Evolutionary conservation across 225 moss, liverwort and hornwort species (phyloP), one percentile per base, ranked within the genome.

Genomic region (Asterella californica): DNA sequence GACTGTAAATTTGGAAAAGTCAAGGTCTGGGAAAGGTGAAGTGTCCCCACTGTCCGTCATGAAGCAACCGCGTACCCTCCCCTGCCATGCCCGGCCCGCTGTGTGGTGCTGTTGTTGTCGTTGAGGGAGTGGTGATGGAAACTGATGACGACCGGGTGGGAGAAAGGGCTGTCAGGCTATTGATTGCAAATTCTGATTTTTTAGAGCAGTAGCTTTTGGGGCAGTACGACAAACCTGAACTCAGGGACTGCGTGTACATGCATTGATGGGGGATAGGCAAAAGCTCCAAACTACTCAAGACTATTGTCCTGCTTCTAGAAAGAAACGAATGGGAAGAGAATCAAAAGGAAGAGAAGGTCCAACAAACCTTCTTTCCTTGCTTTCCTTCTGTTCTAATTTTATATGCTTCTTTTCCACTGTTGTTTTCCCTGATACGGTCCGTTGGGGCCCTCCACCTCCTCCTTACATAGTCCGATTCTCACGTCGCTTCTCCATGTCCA

Each of bases 401-500:
- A 67, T 32, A 9, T 62, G 25, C 12, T 14, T 34, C 30, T 67
- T 67, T 32, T 18, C 67, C 30, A 34, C 15, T 34, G 67, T 67
- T 67, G 67, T 34, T 67, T 67, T 67, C 15, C 67, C 67, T 67
- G 67, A 34, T 67, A 67, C 67, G 67, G 67, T 67, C 67, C 67
- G 7, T 67, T 12, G 67, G 32, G 67, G 14, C 32, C 67, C 67
- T 34, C 32, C 67, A 32, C 12, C 32, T 34, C 67, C 30, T 8
- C 34, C 67, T 67, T 32, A 67, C 67, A 67, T 34, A 67, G 67
- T 67, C 67, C 33, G 67, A 67, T 67, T 67, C 67, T 67, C 67
- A 67, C 67, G 67, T 67, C 67, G 10, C 67, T 67, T 67, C 67
- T 67, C 33, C 67, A 67, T 67, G 67, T 32, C 67, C 33, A 67